Evolutionary conservation across 2,329 filamentous ascomycete species (phyloP), one percentile per base, ranked within the genome.

Genomic region (Aspergillus quadrilineatus): DNA sequence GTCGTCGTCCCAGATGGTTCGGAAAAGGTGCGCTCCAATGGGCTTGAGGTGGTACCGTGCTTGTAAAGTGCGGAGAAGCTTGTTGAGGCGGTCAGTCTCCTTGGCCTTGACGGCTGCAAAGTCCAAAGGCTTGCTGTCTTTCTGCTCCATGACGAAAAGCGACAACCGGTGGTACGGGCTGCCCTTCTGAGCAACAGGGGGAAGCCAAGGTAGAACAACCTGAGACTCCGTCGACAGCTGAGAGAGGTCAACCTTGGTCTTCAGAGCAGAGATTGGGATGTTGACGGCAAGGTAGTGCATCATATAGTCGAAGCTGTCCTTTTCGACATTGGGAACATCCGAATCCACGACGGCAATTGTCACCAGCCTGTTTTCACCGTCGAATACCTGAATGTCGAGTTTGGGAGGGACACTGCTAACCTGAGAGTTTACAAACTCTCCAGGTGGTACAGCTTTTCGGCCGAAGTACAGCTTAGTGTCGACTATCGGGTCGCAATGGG

Each of bases 131-230:
- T 81, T 67, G 53, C 82, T 85, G 53, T 85, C 78, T 50, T 82
- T 79, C 75, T 99, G 94, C 77, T 96, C 85, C 49, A 97, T 80
- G 22, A 99, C 79, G 70, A 94, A 89, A 58, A 97, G 78, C 47
- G 88, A 87, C 53, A 97, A 80, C 51, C 94, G 89, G 75, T 97
- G 94, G 77, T 97, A 97, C 1, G 90, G 90, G 2, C 88, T 84
- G 56, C 94, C 94, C 79, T 94, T 96, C 71, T 96, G 89, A 0
- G 91, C 87, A 69, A 89, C 90, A 1, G 94, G 89, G 0, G 93
- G 88, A 26, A 92, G 79, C 90, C 93, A 99, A 1, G 91, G 87
- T 1, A 85, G 73, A 55, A 90, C 85, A 48, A 94, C 81, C 72
- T 94, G 86, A 30, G 80, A 78, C 17, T 84, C 79, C 60, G 78